phyloP scores from a whole-genome alignment of 2,329 filamentous ascomycete genomes.

The Neocatenulostroma microsporum region DNA sequence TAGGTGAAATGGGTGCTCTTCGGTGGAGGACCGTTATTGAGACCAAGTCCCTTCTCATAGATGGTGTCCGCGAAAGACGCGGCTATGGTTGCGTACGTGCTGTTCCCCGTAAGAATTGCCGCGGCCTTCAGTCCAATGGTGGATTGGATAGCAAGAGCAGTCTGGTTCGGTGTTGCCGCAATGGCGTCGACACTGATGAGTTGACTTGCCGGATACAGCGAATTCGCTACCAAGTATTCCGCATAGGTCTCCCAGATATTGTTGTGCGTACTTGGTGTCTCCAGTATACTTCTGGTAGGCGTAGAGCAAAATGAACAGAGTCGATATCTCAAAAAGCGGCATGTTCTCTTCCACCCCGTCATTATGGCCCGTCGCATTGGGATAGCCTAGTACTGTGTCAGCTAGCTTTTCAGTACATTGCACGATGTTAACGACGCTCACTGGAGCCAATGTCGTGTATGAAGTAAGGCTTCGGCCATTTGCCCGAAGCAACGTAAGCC shows the following conservation, averaged over 20 bases:
- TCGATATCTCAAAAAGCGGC: constrained; percentile 39
- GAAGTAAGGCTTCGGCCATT: constrained; percentile 26
- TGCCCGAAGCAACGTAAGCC: constrained; percentile 19
- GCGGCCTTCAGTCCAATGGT: constrained; percentile 34
- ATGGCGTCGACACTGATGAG: constrained; percentile 52
- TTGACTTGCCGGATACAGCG: constrained; percentile 48
- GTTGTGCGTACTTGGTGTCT: constrained; percentile 40
- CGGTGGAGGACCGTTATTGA: constrained; percentile 13
- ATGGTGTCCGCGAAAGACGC: constrained; percentile 14
- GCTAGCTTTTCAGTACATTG: too few species aligned
- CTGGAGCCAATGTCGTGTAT: constrained; percentile 27
- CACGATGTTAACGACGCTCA: too few species aligned
- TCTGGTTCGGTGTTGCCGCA: constrained; percentile 43
- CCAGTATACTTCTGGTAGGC: constrained; percentile 49
- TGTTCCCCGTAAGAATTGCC: constrained; percentile 35
- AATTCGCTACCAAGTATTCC: constrained; percentile 44
- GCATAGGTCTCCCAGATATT: constrained; percentile 51
- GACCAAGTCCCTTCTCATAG: constrained; percentile 17
- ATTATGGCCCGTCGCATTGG: constrained; percentile 29
- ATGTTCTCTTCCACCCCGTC: constrained; percentile 44
- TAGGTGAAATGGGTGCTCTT: constrained; percentile 36
- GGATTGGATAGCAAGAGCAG: constrained; percentile 25
- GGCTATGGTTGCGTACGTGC: constrained; percentile 34
- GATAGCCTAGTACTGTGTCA: too few species aligned
- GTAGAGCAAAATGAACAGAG: constrained; percentile 48